Conservation (phyloP, 23 red algal species). For the Cyanidioschyzon merolae region DNA sequence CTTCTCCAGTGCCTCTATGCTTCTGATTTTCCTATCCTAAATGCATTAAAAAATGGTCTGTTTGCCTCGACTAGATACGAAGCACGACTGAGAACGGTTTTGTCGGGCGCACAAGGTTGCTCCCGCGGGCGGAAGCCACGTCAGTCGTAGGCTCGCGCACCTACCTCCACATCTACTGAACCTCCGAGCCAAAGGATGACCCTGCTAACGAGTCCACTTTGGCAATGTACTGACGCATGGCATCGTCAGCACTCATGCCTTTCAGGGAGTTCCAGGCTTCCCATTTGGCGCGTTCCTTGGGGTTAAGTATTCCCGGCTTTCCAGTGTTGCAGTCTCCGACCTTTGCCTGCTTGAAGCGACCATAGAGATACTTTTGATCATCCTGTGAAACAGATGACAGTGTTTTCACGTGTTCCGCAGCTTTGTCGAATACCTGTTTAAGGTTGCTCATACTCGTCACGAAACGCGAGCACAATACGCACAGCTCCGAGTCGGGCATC, state of each 20-base stretch:
- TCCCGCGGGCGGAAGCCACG: no score
- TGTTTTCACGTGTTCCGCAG: slow-evolving; percentile 85
- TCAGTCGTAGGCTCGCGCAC: no score
- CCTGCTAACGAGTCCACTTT: slow-evolving; percentile 84
- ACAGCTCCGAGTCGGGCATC: no score
- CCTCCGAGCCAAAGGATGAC: slow-evolving; percentile 34
- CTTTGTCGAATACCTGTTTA: slow-evolving; percentile 61
- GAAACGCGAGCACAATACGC: no score
- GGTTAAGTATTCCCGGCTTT: slow-evolving; percentile 64
- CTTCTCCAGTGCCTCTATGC: no score
- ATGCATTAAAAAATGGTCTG: no score
- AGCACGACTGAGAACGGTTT: no score
- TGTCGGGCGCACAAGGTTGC: no score
- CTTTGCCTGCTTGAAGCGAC: slow-evolving; percentile 90
- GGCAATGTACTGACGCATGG: slow-evolving; percentile 76
- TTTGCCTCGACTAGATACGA: no score
- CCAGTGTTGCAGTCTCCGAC: slow-evolving; percentile 75
- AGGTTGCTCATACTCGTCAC: slow-evolving; percentile 11
- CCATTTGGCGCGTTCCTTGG: slow-evolving; percentile 74
- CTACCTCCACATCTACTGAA: background rate
- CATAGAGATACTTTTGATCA: slow-evolving; percentile 79
- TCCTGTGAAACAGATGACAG: slow-evolving; percentile 46
- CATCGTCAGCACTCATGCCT: slow-evolving; percentile 69
- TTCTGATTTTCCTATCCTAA: no score
- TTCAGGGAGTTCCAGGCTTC: slow-evolving; percentile 66